These are phyloP conservation scores for Asterophora lycoperdoides DNA, from an alignment of 768 basidiomycete genomes.

Conservation along the genomic window DNA sequence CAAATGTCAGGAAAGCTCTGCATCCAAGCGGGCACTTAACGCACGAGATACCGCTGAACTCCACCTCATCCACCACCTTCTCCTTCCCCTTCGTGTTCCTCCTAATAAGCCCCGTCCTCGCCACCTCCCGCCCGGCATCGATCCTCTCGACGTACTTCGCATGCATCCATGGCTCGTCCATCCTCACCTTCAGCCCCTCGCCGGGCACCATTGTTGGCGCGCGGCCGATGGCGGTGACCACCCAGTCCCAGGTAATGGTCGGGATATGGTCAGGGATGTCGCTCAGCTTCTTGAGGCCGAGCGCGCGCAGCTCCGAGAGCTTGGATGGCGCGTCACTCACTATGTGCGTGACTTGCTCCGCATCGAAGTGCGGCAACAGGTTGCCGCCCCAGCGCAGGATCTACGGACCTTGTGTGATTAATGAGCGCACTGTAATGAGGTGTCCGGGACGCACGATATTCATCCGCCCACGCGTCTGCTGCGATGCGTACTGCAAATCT, in stretches of 20 bases:
- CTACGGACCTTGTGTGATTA: conserved; percentile 32
- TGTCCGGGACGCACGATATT: conserved; percentile 44
- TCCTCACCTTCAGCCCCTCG: conserved; percentile 26
- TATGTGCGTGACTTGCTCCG: conserved; percentile 58
- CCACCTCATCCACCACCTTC: conserved; percentile 18
- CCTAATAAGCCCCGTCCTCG: conserved; percentile 6
- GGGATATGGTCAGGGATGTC: conserved; percentile 66
- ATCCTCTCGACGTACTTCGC: conserved; percentile 48
- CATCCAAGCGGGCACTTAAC: conserved; percentile 14
- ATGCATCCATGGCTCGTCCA: conserved; percentile 39
- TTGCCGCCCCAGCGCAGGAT: conserved; percentile 61
- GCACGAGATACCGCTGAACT: conserved; percentile 47
- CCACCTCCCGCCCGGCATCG: conserved; percentile 32
- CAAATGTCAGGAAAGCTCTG: too few relatives aligned
- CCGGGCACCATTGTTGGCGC: conserved; percentile 15
- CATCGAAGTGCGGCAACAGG: conserved; percentile 55
- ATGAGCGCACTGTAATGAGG: conserved; percentile 1
- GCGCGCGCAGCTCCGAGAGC: conserved; percentile 30
- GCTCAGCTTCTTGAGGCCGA: conserved; percentile 45
- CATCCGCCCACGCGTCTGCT: conserved; percentile 53
- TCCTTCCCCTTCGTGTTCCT: conserved; percentile 21
- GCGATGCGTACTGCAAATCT: conserved; percentile 51
- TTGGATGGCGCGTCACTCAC: conserved; percentile 45
- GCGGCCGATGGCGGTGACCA: conserved; percentile 36
- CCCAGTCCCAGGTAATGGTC: conserved; percentile 63